Base-by-base conservation (phyloP, 768 basidiomycete species). In the Suillus tomentosus region DNA sequence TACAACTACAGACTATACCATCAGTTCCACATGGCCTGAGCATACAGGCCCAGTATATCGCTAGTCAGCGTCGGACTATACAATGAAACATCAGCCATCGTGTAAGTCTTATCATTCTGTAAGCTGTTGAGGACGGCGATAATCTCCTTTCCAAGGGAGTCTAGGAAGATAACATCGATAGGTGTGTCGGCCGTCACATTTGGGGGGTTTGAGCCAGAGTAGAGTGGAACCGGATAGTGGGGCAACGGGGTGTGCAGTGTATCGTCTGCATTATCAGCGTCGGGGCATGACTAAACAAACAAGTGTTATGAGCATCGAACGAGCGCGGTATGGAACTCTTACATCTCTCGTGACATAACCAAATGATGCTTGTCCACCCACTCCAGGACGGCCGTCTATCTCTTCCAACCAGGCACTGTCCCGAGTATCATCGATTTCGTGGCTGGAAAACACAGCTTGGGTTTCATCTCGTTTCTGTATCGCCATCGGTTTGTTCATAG, bases 331-430 rank as follows among this genome's bases (percentile, higher is more conserved):
- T 40, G 14, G 27, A 54, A n/a, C 5, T 71, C 86, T 71, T 67
- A 89, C 86, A 72, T 91, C 90, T 1, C 74, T 70, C 9, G 92
- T 93, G 27, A 93, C 90, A 70, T 93, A 93, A 65, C 92, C 91
- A 17, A 87, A 74, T 1, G 89, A 89, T 5, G 45, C 58, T 22
- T 80, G 75, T 50, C 74, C 76, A 61, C 77, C 80, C 5, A 6
- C 31, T 31, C 31, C 31, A 31, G 31, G 31, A 31, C 31, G 31
- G 56, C 65, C 68, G 59, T 80, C 75, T 87, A 87, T 88, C 58
- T 82, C 84, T 68, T 79, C 76, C 64, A 90, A 71, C 90, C 88
- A 90, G 11, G 72, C 71, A 37, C 76, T 72, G 69, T 84, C 90
- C 15, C 81, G 77, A 64, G 64, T 71, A 50, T 82, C 83, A 11